Conservation (phyloP, 441 rosid species). For the Adansonia rubrostipa region DNA sequence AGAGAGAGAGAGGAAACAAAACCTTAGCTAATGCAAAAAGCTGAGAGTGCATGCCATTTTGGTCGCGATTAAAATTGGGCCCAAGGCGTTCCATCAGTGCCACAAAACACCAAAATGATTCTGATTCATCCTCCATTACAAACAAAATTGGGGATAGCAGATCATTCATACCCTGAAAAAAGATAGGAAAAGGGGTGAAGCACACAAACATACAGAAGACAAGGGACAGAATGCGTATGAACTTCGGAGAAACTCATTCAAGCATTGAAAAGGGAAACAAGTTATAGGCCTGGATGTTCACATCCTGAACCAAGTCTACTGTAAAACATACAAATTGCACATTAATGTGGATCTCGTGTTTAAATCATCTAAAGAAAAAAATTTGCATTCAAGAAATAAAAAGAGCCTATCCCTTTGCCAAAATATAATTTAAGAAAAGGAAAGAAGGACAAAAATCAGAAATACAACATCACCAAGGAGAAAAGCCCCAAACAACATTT, state of each 20-base stretch:
- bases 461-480: not conserved
- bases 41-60: slow-evolving; percentile 97
- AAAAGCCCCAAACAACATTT: not conserved
- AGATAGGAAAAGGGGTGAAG: not conserved
- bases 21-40: slow-evolving; percentile 98
- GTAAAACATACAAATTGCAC: not conserved
- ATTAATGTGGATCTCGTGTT: not conserved
- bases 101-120: slow-evolving; percentile 98
- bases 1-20: not conserved
- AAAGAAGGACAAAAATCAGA: not conserved
- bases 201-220: not conserved
- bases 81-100: slow-evolving; percentile 94
- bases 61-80: slow-evolving; percentile 97
- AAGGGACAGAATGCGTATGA: not conserved
- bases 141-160: slow-evolving; percentile 87
- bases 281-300: not conserved
- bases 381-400: not conserved
- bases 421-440: not conserved
- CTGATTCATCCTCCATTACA: slow-evolving; percentile 88
- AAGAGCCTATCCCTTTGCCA: not conserved
- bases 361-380: not conserved
- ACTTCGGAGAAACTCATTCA: not conserved
- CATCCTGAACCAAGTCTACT: not conserved
- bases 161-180: slow-evolving; percentile 95
- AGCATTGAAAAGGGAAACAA: not conserved